Evolutionary conservation across 2,329 filamentous ascomycete species (phyloP), one percentile per base, ranked within the genome.

Genomic region (Diaporthe eres): DNA sequence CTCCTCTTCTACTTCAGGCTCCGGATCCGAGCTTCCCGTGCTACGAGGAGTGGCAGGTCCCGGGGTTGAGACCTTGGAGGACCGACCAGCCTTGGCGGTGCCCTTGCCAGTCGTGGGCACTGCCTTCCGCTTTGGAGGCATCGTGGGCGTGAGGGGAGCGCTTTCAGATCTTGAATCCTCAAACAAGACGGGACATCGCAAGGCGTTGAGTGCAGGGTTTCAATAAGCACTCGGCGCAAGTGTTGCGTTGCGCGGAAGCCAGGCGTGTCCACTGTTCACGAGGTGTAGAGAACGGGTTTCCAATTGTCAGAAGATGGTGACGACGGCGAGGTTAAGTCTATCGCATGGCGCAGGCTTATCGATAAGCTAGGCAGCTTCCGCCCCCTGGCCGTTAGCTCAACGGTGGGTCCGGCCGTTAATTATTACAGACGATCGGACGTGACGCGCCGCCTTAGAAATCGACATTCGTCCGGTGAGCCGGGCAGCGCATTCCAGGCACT

Each of bases 101-200:
- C 86, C 88, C 75, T 86, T 84, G 75, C 86, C 85, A 79, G 85
- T 86, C 82, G 85, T 86, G 82, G 82, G 80, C 76, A 82, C 81
- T 77, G 93, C 93, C 86, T 95, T 95, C 82, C 93, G 90, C 86
- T 95, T 95, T 25, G 89, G 87, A 78, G 93, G 90, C 93, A 95
- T 95, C 75, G 75, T 82, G 78, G 76, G 22, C 58, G 34, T 53
- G 44, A n/a, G 39, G 7, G 28, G 34, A 42, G 34, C 65, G 65
- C 65, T 68, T 68, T 68, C 47, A 68, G 49, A 68, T 53, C 47
- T 68, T 68, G 65, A 17, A 22, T 53, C 17, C 47, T 68, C 47
- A 25, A 31, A 28, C 2, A 53, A 13, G 13, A 37, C 65, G n/a
- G 47, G 31, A 39, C 44, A 39, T 39, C 65, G 44, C 65, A 68